A percentile compares a stretch with the other conserved stretches of the same genome.
These are phyloP conservation scores for Marasmius tenuissimus DNA, from an alignment of 1,284 basidiomycete genomes.

Conservation along the genomic window DNA sequence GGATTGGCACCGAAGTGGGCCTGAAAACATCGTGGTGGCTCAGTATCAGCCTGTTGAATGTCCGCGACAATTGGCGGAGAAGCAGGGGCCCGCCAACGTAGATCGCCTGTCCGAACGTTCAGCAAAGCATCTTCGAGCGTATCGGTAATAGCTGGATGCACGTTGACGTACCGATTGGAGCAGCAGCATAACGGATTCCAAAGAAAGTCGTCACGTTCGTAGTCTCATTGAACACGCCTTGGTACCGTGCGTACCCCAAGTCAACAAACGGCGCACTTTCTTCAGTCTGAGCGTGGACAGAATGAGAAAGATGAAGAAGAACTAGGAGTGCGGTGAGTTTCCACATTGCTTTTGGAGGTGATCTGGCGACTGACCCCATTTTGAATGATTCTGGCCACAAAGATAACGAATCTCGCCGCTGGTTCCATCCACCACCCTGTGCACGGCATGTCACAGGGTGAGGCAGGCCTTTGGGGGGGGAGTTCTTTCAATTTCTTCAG, in stretches of 20 bases:
- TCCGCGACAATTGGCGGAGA: conserved; percentile 5
- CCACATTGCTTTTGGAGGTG: too few species aligned
- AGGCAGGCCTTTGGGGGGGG: too few species aligned
- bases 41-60: conserved; percentile 20
- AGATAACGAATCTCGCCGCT: too few species aligned
- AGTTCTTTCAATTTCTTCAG: too few species aligned
- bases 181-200: conserved; percentile 16
- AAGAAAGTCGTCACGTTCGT: conserved; percentile 13
- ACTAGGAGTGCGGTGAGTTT: too few species aligned
- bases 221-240: conserved; percentile 7
- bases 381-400: too few species aligned
- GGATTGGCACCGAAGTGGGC: conserved; percentile 36
- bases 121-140: not conserved
- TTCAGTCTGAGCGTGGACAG: too few species aligned
- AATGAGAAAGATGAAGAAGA: too few species aligned
- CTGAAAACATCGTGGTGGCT: conserved; percentile 39
- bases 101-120: not conserved
- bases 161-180: conserved; percentile 12
- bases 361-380: too few species aligned
- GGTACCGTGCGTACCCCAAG: conserved; percentile 13
- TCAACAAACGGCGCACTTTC: not conserved
- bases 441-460: too few species aligned
- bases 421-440: too few species aligned
- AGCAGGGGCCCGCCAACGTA: conserved; percentile 10
- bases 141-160: not conserved